Percentiles rank a stretch among this genome's conserved stretches.
These are phyloP conservation scores for Limonium bicolor DNA, from an alignment of 148 eudicot genomes.

Conservation along the genomic window DNA sequence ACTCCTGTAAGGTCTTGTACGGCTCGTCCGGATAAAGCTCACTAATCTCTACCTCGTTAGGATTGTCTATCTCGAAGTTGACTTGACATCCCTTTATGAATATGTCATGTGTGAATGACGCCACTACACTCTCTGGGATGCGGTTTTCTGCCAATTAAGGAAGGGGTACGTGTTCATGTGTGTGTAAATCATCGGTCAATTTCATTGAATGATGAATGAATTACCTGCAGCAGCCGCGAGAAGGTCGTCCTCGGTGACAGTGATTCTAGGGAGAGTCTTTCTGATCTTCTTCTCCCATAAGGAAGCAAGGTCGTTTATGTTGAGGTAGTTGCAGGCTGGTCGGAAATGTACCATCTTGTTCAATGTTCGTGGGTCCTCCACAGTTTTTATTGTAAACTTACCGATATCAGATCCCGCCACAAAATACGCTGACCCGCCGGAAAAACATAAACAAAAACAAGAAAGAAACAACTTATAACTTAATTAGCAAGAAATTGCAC, in stretches of 20 bases:
- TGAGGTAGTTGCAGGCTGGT: constrained; percentile 24
- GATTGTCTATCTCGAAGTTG: constrained; percentile 18
- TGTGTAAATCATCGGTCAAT: no score
- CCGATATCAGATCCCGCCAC: constrained; percentile 34
- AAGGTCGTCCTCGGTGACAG: constrained; percentile 18
- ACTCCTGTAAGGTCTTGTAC: constrained; percentile 17
- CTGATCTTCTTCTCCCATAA: constrained; percentile 37
- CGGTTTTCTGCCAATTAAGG: constrained; percentile 13
- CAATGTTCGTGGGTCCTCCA: constrained; percentile 20
- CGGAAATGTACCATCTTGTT: constrained; percentile 33
- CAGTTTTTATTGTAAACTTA: constrained; percentile 23
- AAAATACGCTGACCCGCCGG: constrained; percentile 23
- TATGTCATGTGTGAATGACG: constrained; percentile 32
- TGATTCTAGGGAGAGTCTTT: constrained; percentile 19
- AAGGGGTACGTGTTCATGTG: no score
- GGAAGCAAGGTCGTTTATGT: constrained; percentile 33
- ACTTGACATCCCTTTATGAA: constrained; percentile 31
- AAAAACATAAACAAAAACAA: not conserved
- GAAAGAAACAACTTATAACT: no score
- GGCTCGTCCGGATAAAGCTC: constrained; percentile 18
- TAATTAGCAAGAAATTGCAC: no score
- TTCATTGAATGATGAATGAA: no score
- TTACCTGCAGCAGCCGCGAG: constrained; percentile 24
- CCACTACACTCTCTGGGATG: constrained; percentile 24
- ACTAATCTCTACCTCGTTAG: constrained; percentile 23